These are phyloP conservation scores for Exobasidium cylindrosporum DNA, from an alignment of 1,284 basidiomycete genomes.

Conservation along the genomic window DNA sequence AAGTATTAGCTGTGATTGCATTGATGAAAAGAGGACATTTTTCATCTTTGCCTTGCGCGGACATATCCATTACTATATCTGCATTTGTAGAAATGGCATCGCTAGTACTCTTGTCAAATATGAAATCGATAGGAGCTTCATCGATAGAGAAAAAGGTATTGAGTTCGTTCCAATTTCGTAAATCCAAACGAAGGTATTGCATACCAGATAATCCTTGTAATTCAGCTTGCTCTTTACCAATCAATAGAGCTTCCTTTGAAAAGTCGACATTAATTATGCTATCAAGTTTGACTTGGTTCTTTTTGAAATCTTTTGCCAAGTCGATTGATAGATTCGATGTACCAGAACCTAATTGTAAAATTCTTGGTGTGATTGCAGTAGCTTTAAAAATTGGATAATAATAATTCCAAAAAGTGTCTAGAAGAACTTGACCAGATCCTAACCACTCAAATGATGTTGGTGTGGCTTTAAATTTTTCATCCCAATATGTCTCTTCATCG, in stretches of 20 bases:
- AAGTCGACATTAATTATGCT: conserved; percentile 4
- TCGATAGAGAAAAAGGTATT: neutral
- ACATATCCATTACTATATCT: neutral
- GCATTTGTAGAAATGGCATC: conserved; percentile 4
- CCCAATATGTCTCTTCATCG: conserved; percentile 7
- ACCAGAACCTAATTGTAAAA: conserved; percentile 3
- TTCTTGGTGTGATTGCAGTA: no score
- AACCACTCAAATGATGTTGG: conserved; percentile 1
- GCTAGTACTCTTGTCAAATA: conserved; percentile 9
- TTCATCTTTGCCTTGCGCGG: neutral
- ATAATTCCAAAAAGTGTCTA: neutral
- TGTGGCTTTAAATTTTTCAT: neutral
- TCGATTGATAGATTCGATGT: neutral
- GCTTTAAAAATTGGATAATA: neutral
- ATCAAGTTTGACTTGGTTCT: neutral
- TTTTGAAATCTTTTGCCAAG: neutral
- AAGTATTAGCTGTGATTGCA: neutral
- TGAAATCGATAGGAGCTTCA: neutral
- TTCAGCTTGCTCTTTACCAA: neutral
- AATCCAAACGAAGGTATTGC: conserved; percentile 1
- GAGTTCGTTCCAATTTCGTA: conserved; percentile 5
- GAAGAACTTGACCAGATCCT: neutral
- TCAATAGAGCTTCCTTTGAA: neutral
- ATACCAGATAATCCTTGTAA: neutral
- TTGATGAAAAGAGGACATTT: neutral